Evolutionary conservation across 108 stramenopile species (phyloP).

Genomic region (Chaetoceros muelleri): DNA sequence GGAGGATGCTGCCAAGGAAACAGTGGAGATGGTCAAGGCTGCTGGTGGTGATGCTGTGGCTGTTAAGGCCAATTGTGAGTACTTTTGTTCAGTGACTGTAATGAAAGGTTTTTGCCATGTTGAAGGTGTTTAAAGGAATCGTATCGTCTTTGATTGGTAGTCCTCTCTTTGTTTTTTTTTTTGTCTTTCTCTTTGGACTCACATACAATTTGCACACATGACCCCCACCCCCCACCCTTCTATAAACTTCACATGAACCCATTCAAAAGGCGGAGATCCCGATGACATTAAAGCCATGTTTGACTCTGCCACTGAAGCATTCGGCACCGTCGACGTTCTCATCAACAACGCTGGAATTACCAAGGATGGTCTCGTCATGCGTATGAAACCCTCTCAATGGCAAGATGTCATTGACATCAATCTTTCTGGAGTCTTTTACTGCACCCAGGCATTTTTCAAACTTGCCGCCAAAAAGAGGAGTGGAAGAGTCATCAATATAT

Average conservation of each 20-base stretch:
- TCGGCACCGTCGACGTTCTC: constrained; percentile 81
- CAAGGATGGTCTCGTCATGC: constrained; percentile 80
- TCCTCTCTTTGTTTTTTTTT: neutral
- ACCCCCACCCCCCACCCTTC: neutral
- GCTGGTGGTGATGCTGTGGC: constrained; percentile 75
- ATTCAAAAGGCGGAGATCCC: constrained; percentile 41
- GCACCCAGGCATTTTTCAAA: constrained; percentile 89
- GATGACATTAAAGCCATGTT: constrained; percentile 78
- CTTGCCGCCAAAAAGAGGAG: constrained; percentile 80
- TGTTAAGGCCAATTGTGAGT: constrained; percentile 82
- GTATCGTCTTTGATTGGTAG: neutral
- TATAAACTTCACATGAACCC: no score
- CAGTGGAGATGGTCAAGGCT: constrained; percentile 73
- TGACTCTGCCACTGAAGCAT: constrained; percentile 53
- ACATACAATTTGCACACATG: no score
- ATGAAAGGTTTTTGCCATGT: neutral
- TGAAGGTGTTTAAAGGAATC: neutral
- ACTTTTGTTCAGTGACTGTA: neutral
- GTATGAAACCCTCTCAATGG: constrained; percentile 93
- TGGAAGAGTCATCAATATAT: constrained; percentile 95
- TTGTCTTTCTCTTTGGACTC: no score
- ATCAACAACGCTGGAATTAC: constrained; percentile 98
- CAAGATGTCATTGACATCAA: constrained; percentile 93
- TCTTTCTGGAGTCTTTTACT: constrained; percentile 92
- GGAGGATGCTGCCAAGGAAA: constrained; percentile 67